Conservation (phyloP, 2,329 filamentous ascomycete genomes). For the Cryoendolithus antarcticus region DNA sequence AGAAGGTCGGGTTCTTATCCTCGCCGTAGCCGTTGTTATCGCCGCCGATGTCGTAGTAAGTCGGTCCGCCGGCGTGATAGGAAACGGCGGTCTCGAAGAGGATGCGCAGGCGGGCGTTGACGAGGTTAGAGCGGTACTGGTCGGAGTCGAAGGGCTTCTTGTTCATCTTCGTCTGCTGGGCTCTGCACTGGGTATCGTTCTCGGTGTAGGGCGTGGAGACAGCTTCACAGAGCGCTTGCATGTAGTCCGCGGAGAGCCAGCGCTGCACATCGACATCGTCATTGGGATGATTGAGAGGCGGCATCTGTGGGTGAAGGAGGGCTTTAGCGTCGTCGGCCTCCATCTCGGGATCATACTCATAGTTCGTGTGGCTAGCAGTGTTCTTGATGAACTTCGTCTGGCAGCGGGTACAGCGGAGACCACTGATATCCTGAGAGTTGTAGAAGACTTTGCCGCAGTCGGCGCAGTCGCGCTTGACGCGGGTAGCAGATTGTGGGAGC, state of each 20-base stretch:
- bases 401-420: slow-evolving; percentile 4
- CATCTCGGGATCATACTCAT: slow-evolving; percentile 1
- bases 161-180: slow-evolving; percentile 5
- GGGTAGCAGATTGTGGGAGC: not conserved
- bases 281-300: not conserved
- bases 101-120: slow-evolving; percentile 11
- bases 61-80: slow-evolving; percentile 10
- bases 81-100: slow-evolving; percentile 9
- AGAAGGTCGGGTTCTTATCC: slow-evolving; percentile 9
- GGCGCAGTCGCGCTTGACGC: slow-evolving; percentile 3
- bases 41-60: slow-evolving; percentile 11
- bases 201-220: slow-evolving; percentile 2
- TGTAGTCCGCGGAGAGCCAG: not conserved
- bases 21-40: slow-evolving; percentile 13
- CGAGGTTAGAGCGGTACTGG: slow-evolving; percentile 8
- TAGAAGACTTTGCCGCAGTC: slow-evolving; percentile 5
- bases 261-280: slow-evolving; percentile 1
- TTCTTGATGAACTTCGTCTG: slow-evolving; percentile 5
- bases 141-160: slow-evolving; percentile 4
- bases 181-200: slow-evolving; percentile 3
- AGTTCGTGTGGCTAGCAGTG: slow-evolving; percentile 4
- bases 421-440: slow-evolving; percentile 1
- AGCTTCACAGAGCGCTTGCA: slow-evolving; percentile 2
- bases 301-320: slow-evolving; percentile 1
- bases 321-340: not conserved